Evolutionary conservation across 1,284 basidiomycete genomes (phyloP), one percentile per base, ranked within the genome.

Genomic region (Puccinia horiana): DNA sequence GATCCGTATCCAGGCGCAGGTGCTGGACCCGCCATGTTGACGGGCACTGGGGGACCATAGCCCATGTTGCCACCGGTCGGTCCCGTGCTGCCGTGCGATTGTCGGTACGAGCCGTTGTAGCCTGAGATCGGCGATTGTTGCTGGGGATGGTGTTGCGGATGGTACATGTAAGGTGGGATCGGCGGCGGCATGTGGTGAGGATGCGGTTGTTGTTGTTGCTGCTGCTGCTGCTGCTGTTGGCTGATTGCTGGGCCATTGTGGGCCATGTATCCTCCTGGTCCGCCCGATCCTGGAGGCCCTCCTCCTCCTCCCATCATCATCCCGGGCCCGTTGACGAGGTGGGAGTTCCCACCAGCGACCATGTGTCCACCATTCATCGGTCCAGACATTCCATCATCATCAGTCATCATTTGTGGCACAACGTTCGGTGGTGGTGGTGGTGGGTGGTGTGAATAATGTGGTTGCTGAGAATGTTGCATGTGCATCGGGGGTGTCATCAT

Each of bases 31-130:
- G 47, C 44, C 72, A 75, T 75, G 72, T 75, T 75, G 2, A 75
- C 52, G 32, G 44, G 26, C 16, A 75, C 47, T 4, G 72, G 72
- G 16, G 69, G 69, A 1, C 72, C 72, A 23, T 75, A 75, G n/a
- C 72, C 72, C 1, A 75, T 12, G 49, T 35, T 58, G 47, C 42
- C 42, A n/a, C 37, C 69, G 42, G 20, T 42, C n/a, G 72, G 72
- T 2, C 72, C 72, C n/a, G 72, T 70, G 29, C 40, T 67, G 2
- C 67, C 54, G n/a, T 54, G 63, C 9, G 63, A 35, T 37, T 72
- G 52, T 14, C 77, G 77, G 56, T 80, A 80, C 6, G 77, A 80
- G 52, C 77, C 77, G 42, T 80, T 80, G 37, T 80, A 80, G 69
- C 58, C 58, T 49, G 77, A 80, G 32, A 69, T 44, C 6, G 77